A percentile compares a stretch with the other conserved stretches of the same genome.
Evolutionary conservation across 2,329 filamentous ascomycete species (phyloP).

Genomic region (Colletotrichum liaoningense): DNA sequence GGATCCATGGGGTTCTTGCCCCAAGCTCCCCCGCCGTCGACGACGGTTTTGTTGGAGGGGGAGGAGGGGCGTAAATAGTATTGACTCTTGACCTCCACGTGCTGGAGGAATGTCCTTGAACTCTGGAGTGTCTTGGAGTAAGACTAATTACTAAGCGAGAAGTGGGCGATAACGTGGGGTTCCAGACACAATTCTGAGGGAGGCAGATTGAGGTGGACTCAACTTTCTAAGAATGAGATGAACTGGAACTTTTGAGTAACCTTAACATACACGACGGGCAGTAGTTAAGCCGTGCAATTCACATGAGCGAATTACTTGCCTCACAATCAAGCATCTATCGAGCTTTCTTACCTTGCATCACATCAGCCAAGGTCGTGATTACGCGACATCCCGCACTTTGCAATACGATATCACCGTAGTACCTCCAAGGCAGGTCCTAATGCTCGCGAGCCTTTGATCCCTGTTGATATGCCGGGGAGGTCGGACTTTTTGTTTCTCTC

Average conservation of each 20-base stretch:
- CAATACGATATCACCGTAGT: background rate
- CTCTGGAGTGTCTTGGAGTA: no score
- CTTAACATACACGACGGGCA: background rate
- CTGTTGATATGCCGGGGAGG: background rate
- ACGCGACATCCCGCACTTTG: background rate
- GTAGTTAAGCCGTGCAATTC: background rate
- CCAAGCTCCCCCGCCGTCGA: background rate
- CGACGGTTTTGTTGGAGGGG: background rate
- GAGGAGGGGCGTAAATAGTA: background rate
- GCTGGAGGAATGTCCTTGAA: no score
- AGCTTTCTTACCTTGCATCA: background rate
- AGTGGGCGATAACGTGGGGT: background rate
- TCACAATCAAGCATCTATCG: background rate
- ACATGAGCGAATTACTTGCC: background rate
- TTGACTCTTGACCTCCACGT: background rate
- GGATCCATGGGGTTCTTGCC: background rate
- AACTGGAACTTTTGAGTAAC: background rate
- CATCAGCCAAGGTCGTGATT: background rate
- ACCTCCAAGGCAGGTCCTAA: background rate
- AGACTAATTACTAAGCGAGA: background rate
- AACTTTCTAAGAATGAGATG: background rate
- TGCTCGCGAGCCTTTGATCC: background rate
- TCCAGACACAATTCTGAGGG: background rate
- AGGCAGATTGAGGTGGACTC: background rate
- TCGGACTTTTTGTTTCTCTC: background rate